Percentiles rank a stretch among this genome's conserved stretches.
Conservation (phyloP, 768 basidiomycete species). For the Asterophora parasitica region DNA sequence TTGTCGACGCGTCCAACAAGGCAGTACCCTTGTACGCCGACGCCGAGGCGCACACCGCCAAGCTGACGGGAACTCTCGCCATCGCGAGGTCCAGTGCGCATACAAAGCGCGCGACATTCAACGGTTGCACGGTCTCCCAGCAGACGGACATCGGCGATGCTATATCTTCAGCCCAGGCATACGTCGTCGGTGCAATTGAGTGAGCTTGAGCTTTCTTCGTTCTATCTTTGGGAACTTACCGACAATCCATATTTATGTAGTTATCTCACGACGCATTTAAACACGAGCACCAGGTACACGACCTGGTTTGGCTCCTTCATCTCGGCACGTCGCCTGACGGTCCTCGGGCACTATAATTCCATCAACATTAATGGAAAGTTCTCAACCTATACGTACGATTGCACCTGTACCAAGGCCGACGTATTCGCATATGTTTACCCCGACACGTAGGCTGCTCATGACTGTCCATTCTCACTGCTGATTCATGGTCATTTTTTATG, state of each 20-base stretch:
- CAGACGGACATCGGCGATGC: slow-evolving; percentile 31
- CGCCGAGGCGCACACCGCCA: slow-evolving; percentile 29
- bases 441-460: slow-evolving; percentile 9
- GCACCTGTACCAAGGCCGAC: slow-evolving; percentile 30
- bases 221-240: no score
- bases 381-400: slow-evolving; percentile 31
- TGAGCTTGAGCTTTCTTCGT: no score
- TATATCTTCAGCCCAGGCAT: slow-evolving; percentile 36
- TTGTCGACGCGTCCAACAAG: slow-evolving; percentile 30
- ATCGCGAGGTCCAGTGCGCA: slow-evolving; percentile 22
- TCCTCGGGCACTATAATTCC: slow-evolving; percentile 32
- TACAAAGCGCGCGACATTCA: slow-evolving; percentile 33
- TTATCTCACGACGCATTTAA: slow-evolving; percentile 29
- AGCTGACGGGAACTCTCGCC: slow-evolving; percentile 34
- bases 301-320: slow-evolving; percentile 50
- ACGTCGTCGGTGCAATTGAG: slow-evolving; percentile 31
- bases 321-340: slow-evolving; percentile 29
- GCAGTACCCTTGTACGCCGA: slow-evolving; percentile 32
- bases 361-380: slow-evolving; percentile 28
- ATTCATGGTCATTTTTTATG: no score
- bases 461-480: no score
- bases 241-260: slow-evolving; percentile 12
- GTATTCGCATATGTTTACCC: slow-evolving; percentile 36
- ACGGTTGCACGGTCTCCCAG: slow-evolving; percentile 33
- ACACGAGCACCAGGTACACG: slow-evolving; percentile 35